Evolutionary conservation across 2,329 filamentous ascomycete genomes (phyloP).

Genomic region (Paraphaeosphaeria sporulosa): DNA sequence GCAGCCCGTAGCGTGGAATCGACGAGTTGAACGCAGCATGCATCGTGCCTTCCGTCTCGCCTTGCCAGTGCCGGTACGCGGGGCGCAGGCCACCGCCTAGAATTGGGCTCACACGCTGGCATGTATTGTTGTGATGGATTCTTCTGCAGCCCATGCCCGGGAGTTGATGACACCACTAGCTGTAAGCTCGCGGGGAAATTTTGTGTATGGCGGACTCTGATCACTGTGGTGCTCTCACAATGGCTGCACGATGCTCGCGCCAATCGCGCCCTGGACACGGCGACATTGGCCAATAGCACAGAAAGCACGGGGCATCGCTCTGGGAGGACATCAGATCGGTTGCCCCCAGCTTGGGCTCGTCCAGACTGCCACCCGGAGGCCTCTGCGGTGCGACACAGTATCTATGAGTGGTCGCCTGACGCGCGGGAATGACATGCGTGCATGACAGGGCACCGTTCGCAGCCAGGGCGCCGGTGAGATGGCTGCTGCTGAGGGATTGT

Average conservation of each 20-base stretch:
- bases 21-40: not conserved
- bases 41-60: not conserved
- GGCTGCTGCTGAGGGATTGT: not conserved
- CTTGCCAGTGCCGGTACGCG: too few species aligned
- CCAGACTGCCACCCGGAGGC: not conserved
- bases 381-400: conserved; percentile 3
- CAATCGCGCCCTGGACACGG: too few species aligned
- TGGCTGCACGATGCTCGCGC: too few species aligned
- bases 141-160: too few species aligned
- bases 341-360: not conserved
- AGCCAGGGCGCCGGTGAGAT: not conserved
- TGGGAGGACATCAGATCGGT: not conserved
- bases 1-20: too few species aligned
- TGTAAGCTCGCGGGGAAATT: too few species aligned
- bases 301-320: too few species aligned
- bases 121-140: too few species aligned
- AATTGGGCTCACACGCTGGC: not conserved
- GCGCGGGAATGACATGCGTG: not conserved
- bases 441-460: not conserved
- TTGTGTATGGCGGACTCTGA: too few species aligned
- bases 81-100: not conserved
- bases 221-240: too few species aligned
- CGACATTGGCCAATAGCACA: too few species aligned
- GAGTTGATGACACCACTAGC: too few species aligned
- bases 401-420: conserved; percentile 6